Conservation (phyloP, 2,329 filamentous ascomycete species). For the Pseudogymnoascus sp. region DNA sequence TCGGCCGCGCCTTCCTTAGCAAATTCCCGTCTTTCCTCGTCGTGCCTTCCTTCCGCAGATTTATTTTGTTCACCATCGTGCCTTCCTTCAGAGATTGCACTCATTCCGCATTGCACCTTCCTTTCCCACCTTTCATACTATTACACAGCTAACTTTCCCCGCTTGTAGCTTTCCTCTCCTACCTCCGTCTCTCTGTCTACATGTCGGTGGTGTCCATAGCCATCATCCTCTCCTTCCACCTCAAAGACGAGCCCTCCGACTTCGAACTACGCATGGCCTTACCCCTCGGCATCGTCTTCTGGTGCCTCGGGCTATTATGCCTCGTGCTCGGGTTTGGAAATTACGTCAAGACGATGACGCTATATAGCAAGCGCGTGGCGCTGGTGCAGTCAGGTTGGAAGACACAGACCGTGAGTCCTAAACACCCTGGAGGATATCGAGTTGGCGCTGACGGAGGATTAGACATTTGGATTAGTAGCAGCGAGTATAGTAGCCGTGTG, state of each 20-base stretch:
- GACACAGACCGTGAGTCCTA: slow-evolving; percentile 61
- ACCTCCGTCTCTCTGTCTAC: slow-evolving; percentile 81
- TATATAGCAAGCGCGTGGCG: slow-evolving; percentile 70
- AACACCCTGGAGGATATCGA: not conserved
- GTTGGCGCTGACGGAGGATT: not conserved
- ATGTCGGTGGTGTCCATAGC: slow-evolving; percentile 85
- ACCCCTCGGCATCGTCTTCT: slow-evolving; percentile 83
- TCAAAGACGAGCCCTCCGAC: slow-evolving; percentile 61
- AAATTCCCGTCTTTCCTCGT: slow-evolving; percentile 17
- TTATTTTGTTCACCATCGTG: not conserved
- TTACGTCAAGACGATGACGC: slow-evolving; percentile 74
- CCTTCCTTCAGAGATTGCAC: not conserved
- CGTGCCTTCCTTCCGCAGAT: not conserved
- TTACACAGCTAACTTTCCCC: slow-evolving; percentile 34
- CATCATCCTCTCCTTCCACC: slow-evolving; percentile 87
- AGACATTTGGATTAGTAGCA: slow-evolving; percentile 57
- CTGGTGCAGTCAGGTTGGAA: slow-evolving; percentile 92
- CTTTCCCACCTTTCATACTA: slow-evolving; percentile 54
- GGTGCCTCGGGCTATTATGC: slow-evolving; percentile 71
- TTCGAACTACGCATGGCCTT: slow-evolving; percentile 70
- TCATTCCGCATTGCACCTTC: slow-evolving; percentile 27
- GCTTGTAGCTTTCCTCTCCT: slow-evolving; percentile 76
- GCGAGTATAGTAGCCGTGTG: slow-evolving; percentile 58
- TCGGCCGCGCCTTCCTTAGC: not conserved
- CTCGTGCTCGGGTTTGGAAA: slow-evolving; percentile 72